phyloP scores from a whole-genome alignment of 148 eudicot species.

The Diospyros lotus region DNA sequence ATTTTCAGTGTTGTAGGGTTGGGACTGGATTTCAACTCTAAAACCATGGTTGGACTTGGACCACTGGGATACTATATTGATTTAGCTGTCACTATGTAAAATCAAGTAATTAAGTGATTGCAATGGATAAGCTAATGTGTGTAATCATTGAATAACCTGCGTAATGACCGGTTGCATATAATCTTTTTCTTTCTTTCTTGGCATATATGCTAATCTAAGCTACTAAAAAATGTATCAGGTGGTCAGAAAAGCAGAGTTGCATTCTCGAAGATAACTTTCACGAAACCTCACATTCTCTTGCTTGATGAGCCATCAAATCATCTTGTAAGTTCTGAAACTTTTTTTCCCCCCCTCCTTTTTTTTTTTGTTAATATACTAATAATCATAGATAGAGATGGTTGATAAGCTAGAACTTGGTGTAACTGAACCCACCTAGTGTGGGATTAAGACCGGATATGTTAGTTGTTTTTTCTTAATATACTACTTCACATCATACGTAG shows the following conservation, averaged over 20 bases:
- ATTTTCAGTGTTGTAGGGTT: background rate
- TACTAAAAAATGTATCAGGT: constrained; percentile 53
- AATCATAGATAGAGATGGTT: too few relatives aligned
- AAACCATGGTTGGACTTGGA: constrained; percentile 3
- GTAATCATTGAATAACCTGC: background rate
- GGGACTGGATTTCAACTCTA: background rate
- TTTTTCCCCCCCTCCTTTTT: too few relatives aligned
- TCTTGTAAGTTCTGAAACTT: constrained; percentile 58
- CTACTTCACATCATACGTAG: background rate
- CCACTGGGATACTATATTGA: background rate
- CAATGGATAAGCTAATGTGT: background rate
- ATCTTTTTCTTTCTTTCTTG: background rate
- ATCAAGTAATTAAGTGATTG: background rate
- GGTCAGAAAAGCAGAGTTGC: constrained; percentile 99
- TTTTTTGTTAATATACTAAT: too few relatives aligned
- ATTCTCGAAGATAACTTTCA: constrained; percentile 97
- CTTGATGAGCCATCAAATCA: constrained; percentile 99
- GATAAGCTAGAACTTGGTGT: too few relatives aligned
- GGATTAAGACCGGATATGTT: too few relatives aligned
- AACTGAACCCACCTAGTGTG: too few relatives aligned
- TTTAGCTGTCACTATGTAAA: background rate
- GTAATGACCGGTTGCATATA: background rate
- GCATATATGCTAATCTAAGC: background rate
- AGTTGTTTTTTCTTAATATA: background rate
- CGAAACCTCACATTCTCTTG: constrained; percentile 84